phyloP scores from a whole-genome alignment of 2,329 filamentous ascomycete genomes.

The Stenocarpella maydis region DNA sequence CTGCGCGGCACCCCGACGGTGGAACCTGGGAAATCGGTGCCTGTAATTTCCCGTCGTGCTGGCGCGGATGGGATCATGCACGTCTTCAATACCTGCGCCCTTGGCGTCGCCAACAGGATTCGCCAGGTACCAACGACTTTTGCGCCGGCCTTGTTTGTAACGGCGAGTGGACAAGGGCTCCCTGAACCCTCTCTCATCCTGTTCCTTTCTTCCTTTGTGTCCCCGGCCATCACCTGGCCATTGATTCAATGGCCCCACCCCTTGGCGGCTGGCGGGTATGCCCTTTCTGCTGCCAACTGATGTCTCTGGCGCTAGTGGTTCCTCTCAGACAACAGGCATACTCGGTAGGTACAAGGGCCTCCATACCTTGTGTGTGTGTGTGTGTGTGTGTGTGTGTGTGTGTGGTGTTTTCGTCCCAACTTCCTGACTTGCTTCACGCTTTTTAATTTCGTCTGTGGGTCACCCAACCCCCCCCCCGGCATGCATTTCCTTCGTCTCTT shows the following conservation, averaged over 20 bases:
- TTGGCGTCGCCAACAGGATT: slow-evolving; percentile 7
- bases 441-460: slow-evolving; percentile 34
- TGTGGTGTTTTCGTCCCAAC: slow-evolving; percentile 9
- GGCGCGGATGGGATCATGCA: slow-evolving; percentile 31
- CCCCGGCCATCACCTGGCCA: background rate
- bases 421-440: slow-evolving; percentile 22
- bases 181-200: background rate
- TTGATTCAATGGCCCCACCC: background rate
- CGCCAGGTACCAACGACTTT: slow-evolving; percentile 27
- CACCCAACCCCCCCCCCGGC: slow-evolving; percentile 20
- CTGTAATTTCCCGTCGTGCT: slow-evolving; percentile 42
- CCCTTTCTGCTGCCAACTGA: background rate
- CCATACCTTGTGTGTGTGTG: too few species aligned
- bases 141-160: background rate
- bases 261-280: slow-evolving; percentile 17
- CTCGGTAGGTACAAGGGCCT: background rate
- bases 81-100: slow-evolving; percentile 18
- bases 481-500: slow-evolving; percentile 35
- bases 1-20: slow-evolving; percentile 9
- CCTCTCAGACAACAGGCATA: slow-evolving; percentile 10
- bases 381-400: too few species aligned
- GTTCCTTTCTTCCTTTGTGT: background rate
- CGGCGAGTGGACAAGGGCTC: background rate
- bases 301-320: slow-evolving; percentile 15
- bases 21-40: slow-evolving; percentile 30